Evolutionary conservation across 192 early-diverging fungal genomes (phyloP), one percentile per base, ranked within the genome.

Genomic region (Mortierella alpina): DNA sequence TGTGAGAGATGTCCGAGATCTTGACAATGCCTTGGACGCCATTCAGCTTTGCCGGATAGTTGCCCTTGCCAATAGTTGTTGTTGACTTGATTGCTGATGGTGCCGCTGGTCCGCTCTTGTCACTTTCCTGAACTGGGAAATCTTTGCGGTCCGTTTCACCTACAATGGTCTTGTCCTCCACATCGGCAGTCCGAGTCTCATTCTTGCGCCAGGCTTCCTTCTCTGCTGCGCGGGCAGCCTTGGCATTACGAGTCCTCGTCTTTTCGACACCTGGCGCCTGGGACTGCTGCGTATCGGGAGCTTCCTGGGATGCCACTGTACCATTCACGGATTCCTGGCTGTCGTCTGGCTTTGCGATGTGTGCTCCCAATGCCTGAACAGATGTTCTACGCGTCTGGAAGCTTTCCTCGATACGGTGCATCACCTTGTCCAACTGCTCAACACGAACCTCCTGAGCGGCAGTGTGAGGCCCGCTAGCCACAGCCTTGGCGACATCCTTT

Each of bases 361-460:
- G 41, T 2, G 56, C 58, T 0, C 61, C 73, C 42, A 54, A 15
- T 13, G 64, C 23, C 46, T 68, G 59, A 2, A 68, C 41, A 22
- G 73, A 68, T 5, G 23, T 61, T 41, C 66, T 57, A 45, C 61
- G 61, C 2, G 41, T 39, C 0, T 78, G 61, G 8, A 78, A 49
- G 5, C 56, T 70, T 41, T 78, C 75, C 14, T 78, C 75, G n/a
- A 78, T 78, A n/a, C 63, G 63, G 40, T 70, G 67, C 75, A 78
- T 78, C 8, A 78, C 63, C 44, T 70, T 69, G 10, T 70, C 63
- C 2, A 70, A 10, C 50, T 76, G 74, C 20, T 69, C 74, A 14
- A 64, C 54, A 23, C 54, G 66, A 6, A 52, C 42, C 54, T 76
- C 74, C 5, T 63, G 66, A 23, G 49, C 7, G 14, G 13, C 55